Evolutionary conservation across 768 basidiomycete genomes (phyloP), one percentile per base, ranked within the genome.

Genomic region (Gelatoporia subvermispora): DNA sequence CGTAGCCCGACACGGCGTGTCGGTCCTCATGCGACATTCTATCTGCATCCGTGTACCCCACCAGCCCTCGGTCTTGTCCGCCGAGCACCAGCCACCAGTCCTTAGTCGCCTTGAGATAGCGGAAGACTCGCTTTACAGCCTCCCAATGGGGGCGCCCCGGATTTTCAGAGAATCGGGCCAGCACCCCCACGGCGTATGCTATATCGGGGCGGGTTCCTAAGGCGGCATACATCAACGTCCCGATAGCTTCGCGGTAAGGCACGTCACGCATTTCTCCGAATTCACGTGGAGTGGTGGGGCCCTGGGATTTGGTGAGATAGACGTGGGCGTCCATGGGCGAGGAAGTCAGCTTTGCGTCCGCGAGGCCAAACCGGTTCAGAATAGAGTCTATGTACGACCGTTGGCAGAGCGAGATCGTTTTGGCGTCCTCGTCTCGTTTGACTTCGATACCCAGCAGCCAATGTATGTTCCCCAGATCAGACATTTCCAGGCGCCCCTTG

Each of bases 1-100:
- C 63, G 48, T 54, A 70, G 15, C 64, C 70, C 25, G 50, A 70
- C 11, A 63, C 59, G 11, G 64, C 49, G 20, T 51, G 38, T 2
- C 48, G 41, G 22, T 50, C 25, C 4, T 43, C 51, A 35, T 39
- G 35, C n/a, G n/a, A n/a, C n/a, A n/a, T n/a, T n/a, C n/a, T n/a
- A n/a, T n/a, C n/a, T n/a, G n/a, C n/a, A n/a, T 57, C 52, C 8
- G 51, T 38, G 43, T 41, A 55, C 1, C 51, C 49, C 16, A 47
- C 21, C 28, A 37, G 52, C 16, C 22, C 43, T 3, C 50, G 50
- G 22, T 47, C 54, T 7, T 47, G 42, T 15, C 54, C 52, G 13
- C 49, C 44, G 40, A 44, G 52, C 3, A 34, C 18, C 8, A 61
- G 43, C 35, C 42, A 38, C 8, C 38, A 31, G 28, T 62, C 46